Conservation (phyloP, 768 basidiomycete genomes). For the Vararia minispora region DNA sequence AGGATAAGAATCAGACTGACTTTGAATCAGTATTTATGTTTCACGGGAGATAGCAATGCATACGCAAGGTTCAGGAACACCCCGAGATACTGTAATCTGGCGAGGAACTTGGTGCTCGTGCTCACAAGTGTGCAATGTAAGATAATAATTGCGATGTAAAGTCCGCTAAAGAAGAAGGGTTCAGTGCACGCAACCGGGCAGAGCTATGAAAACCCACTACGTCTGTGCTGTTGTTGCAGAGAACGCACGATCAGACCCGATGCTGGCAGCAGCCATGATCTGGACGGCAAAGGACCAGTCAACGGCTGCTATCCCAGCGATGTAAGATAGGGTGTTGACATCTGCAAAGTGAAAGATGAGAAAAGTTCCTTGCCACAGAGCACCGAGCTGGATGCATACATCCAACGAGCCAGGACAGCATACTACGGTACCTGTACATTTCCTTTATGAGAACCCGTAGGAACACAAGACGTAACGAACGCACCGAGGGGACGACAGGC, state of each 20-base stretch:
- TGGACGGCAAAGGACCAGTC: slow-evolving; percentile 59
- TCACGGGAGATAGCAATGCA: neutral
- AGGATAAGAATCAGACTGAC: slow-evolving; percentile 44
- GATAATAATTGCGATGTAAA: slow-evolving; percentile 44
- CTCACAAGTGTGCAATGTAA: slow-evolving; percentile 47
- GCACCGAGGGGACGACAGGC: slow-evolving; percentile 19
- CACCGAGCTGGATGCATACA: slow-evolving; percentile 24
- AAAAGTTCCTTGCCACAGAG: neutral
- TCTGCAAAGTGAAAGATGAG: slow-evolving; percentile 20
- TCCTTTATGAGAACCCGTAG: slow-evolving; percentile 38
- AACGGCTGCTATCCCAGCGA: slow-evolving; percentile 41
- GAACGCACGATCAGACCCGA: slow-evolving; percentile 27
- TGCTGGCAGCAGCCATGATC: slow-evolving; percentile 49
- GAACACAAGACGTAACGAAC: slow-evolving; percentile 24
- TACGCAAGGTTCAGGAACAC: neutral
- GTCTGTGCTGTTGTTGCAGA: slow-evolving; percentile 22
- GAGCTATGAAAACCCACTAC: slow-evolving; percentile 25
- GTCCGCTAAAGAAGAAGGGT: slow-evolving; percentile 31
- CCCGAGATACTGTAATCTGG: slow-evolving; percentile 40
- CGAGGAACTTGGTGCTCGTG: slow-evolving; percentile 43
- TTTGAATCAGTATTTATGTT: neutral
- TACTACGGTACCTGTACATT: slow-evolving; percentile 29
- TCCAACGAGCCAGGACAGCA: slow-evolving; percentile 46
- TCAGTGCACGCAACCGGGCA: neutral
- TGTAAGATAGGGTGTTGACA: slow-evolving; percentile 38